These are phyloP conservation scores for Cryphonectria parasitica DNA, from an alignment of 2,329 filamentous ascomycete genomes.

Conservation along the genomic window DNA sequence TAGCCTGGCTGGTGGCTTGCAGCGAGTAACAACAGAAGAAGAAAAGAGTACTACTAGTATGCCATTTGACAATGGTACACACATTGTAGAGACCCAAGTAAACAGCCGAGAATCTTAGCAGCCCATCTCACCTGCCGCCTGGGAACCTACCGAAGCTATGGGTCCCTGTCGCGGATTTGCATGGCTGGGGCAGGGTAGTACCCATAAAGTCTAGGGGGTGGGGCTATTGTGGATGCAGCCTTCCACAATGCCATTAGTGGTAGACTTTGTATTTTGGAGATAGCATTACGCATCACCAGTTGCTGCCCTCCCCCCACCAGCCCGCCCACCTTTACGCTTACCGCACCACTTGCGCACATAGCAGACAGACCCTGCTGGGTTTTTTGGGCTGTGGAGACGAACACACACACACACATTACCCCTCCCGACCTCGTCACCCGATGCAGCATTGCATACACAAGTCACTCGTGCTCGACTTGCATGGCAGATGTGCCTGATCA, in stretches of 20 bases:
- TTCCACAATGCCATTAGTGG: background rate
- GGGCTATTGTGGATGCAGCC: background rate
- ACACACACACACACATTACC: no score
- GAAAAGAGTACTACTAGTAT: background rate
- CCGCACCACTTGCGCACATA: no score
- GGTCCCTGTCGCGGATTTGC: background rate
- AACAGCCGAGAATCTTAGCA: background rate
- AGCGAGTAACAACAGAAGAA: no score
- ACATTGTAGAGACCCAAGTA: background rate
- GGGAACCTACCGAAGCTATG: no score
- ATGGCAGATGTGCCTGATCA: background rate
- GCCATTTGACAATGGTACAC: no score
- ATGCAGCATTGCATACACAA: background rate
- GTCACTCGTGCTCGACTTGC: background rate
- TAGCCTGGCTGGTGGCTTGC: no score
- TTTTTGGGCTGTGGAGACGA: no score
- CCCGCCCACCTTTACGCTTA: background rate
- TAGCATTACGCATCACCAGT: background rate
- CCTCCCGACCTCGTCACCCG: no score
- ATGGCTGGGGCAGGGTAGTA: background rate
- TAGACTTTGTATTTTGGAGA: background rate
- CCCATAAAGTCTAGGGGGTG: background rate
- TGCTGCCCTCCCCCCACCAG: no score
- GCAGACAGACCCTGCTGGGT: no score
- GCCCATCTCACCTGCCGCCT: background rate